Base-by-base conservation (phyloP, 2,329 filamentous ascomycete species). In the Chaetomium globosum region DNA sequence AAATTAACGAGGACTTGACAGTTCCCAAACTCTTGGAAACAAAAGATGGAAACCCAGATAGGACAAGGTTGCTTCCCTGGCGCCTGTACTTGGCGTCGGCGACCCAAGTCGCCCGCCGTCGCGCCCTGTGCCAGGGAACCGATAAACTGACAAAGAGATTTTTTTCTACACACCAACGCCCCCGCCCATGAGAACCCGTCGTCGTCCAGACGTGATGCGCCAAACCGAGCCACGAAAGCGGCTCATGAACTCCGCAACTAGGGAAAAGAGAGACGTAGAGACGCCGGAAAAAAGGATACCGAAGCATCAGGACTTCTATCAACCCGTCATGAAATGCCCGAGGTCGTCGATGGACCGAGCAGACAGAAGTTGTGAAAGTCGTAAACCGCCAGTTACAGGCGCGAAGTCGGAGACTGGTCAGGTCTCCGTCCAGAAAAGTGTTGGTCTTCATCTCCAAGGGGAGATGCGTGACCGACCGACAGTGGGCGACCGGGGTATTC, bases 21-120 rank as follows among this genome's bases (percentile, higher is more conserved):
- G 61, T 67, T 67, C 61, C 65, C 57, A 59, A 61, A 28, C 16
- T 51, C 23, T n/a, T 53, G 31, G 52, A 59, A 61, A 64, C 58
- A 52, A 36, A 52, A 66, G 51, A 26, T 26, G 26, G 26, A 64
- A n/a, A 56, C 33, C 12, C 39, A 33, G 55, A 65, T 33, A 13
- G 23, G 51, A 56, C 39, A 65, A 51, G n/a, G 39, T 55, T 55
- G 49, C 36, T 13, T 28, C 28, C 23, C 1, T 30, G 39, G 55
- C 21, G 43, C 28, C 19, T 33, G 19, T 31, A 59, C 13, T 19
- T n/a, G 39, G 39, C 43, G 26, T 30, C 26, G 21, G 16, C 33
- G 33, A 16, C 30, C 28, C 7, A 33, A 57, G 23, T 21, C 54
- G 23, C 49, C 64, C 26, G 36, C 48, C 48, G 28, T 51, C 48